Percentiles rank a stretch among this genome's conserved stretches.
Evolutionary conservation across 805 yeast species (phyloP).

Genomic region (Pichia nanzhaoensis): DNA sequence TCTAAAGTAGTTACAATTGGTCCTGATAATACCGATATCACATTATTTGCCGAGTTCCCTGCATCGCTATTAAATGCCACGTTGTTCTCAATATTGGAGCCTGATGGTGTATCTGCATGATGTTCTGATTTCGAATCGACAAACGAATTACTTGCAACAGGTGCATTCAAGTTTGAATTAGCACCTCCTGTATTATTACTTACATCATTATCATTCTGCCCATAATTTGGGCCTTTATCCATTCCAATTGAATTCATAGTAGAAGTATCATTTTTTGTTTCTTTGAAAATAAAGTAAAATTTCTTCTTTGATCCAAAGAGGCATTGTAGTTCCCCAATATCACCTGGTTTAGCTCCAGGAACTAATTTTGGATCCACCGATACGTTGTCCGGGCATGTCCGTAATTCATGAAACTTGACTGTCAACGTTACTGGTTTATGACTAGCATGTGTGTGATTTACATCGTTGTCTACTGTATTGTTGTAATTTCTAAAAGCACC

Average conservation of each 20-base stretch:
- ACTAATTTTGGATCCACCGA: slow-evolving; percentile 52
- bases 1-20: slow-evolving; percentile 55
- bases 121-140: background rate
- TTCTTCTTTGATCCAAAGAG: slow-evolving; percentile 32
- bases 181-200: slow-evolving; percentile 3
- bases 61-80: background rate
- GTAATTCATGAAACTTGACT: slow-evolving; percentile 59
- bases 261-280: slow-evolving; percentile 6
- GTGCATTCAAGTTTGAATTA: slow-evolving; percentile 1
- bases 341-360: slow-evolving; percentile 66
- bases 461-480: slow-evolving; percentile 1
- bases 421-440: slow-evolving; percentile 36
- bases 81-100: background rate
- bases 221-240: background rate
- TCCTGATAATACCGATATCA: slow-evolving; percentile 52
- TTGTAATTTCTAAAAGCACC: background rate
- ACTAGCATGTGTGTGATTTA: background rate
- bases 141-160: slow-evolving; percentile 8
- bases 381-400: slow-evolving; percentile 52
- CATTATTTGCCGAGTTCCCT: slow-evolving; percentile 22
- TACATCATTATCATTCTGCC: background rate
- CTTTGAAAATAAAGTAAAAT: slow-evolving; percentile 39
- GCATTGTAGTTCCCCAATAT: slow-evolving; percentile 62
- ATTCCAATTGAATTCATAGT: background rate
- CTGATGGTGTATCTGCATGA: background rate